These are phyloP conservation scores for Lactifluus pinguis DNA, from an alignment of 768 basidiomycete genomes.

Conservation along the genomic window DNA sequence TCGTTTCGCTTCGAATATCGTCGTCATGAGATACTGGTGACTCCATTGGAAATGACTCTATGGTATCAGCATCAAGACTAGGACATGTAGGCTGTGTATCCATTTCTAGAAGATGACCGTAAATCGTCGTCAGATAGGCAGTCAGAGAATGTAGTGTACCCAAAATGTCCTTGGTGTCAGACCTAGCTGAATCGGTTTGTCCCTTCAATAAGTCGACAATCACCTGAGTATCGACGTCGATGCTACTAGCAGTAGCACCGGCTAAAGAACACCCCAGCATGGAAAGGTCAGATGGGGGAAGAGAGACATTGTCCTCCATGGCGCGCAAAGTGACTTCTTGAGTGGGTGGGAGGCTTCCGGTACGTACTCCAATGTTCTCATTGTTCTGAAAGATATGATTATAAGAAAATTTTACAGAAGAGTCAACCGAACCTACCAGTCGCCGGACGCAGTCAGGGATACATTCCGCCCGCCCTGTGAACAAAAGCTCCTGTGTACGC, in stretches of 20 bases:
- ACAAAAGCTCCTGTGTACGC: constrained; percentile 20
- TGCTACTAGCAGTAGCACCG: constrained; percentile 14
- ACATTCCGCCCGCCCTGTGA: constrained; percentile 10
- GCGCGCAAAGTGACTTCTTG: background rate
- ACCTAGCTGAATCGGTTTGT: constrained; percentile 6
- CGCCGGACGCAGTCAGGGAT: constrained; percentile 14
- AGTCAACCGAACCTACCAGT: constrained; percentile 1
- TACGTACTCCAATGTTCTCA: background rate
- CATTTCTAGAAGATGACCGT: constrained; percentile 22
- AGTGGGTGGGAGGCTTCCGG: constrained; percentile 22
- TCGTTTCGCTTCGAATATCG: background rate
- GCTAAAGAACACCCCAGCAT: constrained; percentile 1
- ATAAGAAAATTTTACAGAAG: background rate
- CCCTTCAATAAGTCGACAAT: constrained; percentile 26
- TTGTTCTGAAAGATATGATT: constrained; percentile 1
- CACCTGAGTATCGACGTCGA: constrained; percentile 34
- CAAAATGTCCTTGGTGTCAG: constrained; percentile 40
- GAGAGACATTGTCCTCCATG: background rate
- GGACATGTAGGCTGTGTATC: constrained; percentile 24
- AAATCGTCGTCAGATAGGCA: background rate
- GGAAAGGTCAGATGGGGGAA: constrained; percentile 18
- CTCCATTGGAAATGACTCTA: constrained; percentile 33
- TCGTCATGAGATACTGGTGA: background rate
- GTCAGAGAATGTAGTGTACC: constrained; percentile 26
- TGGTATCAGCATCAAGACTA: constrained; percentile 21